Percentiles rank a stretch among this genome's conserved stretches.
Evolutionary conservation across 2,329 filamentous ascomycete species (phyloP).

Genomic region (Acephala macrosclerotiorum): DNA sequence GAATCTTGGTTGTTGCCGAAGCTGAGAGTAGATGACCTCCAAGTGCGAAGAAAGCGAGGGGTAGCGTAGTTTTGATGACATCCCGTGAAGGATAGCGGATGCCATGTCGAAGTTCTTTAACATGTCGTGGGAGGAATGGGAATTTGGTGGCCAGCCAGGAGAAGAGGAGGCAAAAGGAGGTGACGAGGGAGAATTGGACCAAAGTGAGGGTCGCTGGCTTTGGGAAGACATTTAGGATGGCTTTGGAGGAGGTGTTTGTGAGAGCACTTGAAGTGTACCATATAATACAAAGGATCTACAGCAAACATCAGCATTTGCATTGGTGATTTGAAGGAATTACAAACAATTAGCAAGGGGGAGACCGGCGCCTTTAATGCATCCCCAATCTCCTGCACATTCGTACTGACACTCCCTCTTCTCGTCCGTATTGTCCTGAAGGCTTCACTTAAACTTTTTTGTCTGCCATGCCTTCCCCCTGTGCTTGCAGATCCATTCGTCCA

Average conservation of each 20-base stretch:
- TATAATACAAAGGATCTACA: slow-evolving; percentile 80
- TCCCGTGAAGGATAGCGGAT: slow-evolving; percentile 83
- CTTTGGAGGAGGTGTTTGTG: slow-evolving; percentile 97
- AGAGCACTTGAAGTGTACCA: slow-evolving; percentile 97
- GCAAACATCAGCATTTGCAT: slow-evolving; percentile 40
- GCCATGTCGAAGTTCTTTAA: slow-evolving; percentile 84
- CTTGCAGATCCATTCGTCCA: slow-evolving; percentile 37
- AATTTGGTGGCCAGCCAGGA: slow-evolving; percentile 78
- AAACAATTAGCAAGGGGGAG: slow-evolving; percentile 86
- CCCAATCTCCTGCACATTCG: slow-evolving; percentile 92
- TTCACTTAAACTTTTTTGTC: slow-evolving; percentile 88
- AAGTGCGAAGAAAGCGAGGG: slow-evolving; percentile 91
- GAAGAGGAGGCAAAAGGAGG: slow-evolving; percentile 82
- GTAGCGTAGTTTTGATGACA: slow-evolving; percentile 86
- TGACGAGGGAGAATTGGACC: slow-evolving; percentile 93
- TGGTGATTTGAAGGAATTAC: slow-evolving; percentile 36
- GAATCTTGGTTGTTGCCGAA: slow-evolving; percentile 91
- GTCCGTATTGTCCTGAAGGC: slow-evolving; percentile 85
- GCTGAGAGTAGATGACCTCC: slow-evolving; percentile 93
- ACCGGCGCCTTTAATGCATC: slow-evolving; percentile 90
- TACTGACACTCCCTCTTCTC: slow-evolving; percentile 84
- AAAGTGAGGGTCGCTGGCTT: slow-evolving; percentile 92
- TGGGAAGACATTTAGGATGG: slow-evolving; percentile 89
- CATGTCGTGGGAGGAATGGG: slow-evolving; percentile 70
- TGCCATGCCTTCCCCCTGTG: slow-evolving; percentile 58